Evolutionary conservation across 495 filamentous ascomycete genomes (phyloP), one percentile per base, ranked within the genome.

Genomic region (Neurospora pannonica): DNA sequence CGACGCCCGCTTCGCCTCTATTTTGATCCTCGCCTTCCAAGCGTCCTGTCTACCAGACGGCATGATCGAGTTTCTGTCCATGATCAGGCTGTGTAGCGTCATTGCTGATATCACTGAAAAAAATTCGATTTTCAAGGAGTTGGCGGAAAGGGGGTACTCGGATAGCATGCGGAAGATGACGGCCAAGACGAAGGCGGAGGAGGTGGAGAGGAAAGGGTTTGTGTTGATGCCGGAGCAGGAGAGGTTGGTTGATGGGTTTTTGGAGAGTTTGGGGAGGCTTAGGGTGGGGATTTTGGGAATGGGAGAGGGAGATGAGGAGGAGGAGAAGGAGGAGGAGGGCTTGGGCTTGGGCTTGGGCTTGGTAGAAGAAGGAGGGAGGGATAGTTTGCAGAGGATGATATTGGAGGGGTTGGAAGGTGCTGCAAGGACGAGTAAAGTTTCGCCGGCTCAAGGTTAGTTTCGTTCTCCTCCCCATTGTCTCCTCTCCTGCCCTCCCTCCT

Each of bases 1-100:
- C 60, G 86, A 88, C 74, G 83, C 83, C 19, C 80, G 85, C 37
- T 81, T 88, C 21, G 88, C 84, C 11, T 82, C 88, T 19, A 85
- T 84, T 54, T 82, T 88, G 70, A 81, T 85, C 0, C 82, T 90
- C 0, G 78, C 83, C 2, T 90, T 89, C 77, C 88, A 90, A 73
- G 83, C 88, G 81, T 8, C n/a, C n/a, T 84, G 87, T 74, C 85
- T 89, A 80, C 76, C 81, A 37, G 87, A 89, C 71, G 88, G 88
- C 28, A 81, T 89, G 43, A 76, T 77, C 38, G 88, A 90, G 77
- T 90, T 89, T 71, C 76, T 88, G 54, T 77, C 86, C 72, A 89
- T 89, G 84, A 79, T 87, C 15, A 81, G 87, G 37, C 87, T 88
- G 21, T 87, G 85, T 74, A 80, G 83, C 19, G 73, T 87, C 19